Percentiles rank a stretch among this genome's conserved stretches.
phyloP scores from a whole-genome alignment of 129 eudicot species.

The Flaveria sonorensis region DNA sequence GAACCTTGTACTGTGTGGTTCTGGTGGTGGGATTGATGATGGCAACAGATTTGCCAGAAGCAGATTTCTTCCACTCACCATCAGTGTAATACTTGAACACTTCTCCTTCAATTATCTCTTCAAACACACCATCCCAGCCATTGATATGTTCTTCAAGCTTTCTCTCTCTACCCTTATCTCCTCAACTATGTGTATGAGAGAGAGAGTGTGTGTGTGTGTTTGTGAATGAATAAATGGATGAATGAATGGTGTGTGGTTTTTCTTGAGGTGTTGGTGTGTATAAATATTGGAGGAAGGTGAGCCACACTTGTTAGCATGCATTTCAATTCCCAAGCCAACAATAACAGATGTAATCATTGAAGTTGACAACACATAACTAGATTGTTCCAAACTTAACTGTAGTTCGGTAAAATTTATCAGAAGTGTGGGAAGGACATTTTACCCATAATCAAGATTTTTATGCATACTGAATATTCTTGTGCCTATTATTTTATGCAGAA shows the following conservation, averaged over 20 bases:
- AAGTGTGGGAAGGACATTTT: too few species aligned
- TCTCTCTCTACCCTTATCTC: constrained; percentile 35
- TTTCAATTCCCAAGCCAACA: constrained; percentile 3
- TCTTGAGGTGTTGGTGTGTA: constrained; percentile 38
- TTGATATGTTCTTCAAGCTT: constrained; percentile 26
- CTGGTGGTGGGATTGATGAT: constrained; percentile 61
- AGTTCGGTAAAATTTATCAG: not conserved
- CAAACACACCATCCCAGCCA: constrained; percentile 48
- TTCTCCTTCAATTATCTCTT: constrained; percentile 55
- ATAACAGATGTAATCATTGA: constrained; percentile 1
- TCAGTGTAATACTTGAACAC: constrained; percentile 59
- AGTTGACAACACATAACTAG: not conserved
- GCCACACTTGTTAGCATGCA: constrained; percentile 41
- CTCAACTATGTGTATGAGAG: constrained; percentile 14
- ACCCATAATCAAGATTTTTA: too few species aligned
- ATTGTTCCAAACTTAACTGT: not conserved
- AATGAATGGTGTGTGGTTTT: constrained; percentile 33
- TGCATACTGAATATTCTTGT: not conserved
- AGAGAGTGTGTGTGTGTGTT: not conserved
- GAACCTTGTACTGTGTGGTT: constrained; percentile 63
- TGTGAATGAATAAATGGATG: not conserved
- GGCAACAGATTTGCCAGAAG: constrained; percentile 60
- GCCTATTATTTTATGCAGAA: not conserved
- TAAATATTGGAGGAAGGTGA: constrained; percentile 48
- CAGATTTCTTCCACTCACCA: constrained; percentile 62